Base-by-base conservation (phyloP, 305 asterid species). In the Fraxinus platypoda region DNA sequence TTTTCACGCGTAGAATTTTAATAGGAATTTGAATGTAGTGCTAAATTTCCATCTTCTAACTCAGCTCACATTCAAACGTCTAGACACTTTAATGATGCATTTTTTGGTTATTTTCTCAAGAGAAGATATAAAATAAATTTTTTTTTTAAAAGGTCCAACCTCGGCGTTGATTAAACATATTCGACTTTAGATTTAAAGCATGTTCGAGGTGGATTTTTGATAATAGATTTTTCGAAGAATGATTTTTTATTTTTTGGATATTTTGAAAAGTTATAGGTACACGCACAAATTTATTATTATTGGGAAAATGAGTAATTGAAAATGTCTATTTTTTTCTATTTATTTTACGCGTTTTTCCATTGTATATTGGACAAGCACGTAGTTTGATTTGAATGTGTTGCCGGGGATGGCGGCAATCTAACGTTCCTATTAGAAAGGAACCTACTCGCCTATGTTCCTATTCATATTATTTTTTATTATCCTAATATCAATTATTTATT, bases 381-480 rank as follows among this genome's bases (percentile, higher is more conserved):
- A 12, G 19, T 13, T 46, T 46, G 54, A 46, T 13, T 46, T 46
- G 54, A 46, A 46, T 46, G 17, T 46, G n/a, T 12, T 2, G 2
- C 15, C 54, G n/a, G n/a, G 6, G 54, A 46, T 3, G 5, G 6
- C 17, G 54, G 54, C 1, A 46, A 12, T 46, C 54, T 46, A 13
- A 46, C 54, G n/a, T 1, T 46, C 0, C 54, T 13, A 83, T 46
- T 73, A 68, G 84, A 83, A 76, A 80, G 31, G 43, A 37, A 37
- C 43, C 43, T 78, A 64, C 78, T 78, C 31, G 75, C 64, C 5
- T 33, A 33, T 33, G 37, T 33, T 5, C 37, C 37, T 4, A 33
- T 33, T 33, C 43, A 37, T 37, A 34, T 34, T 4, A 37, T 8
- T 7, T 43, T 12, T 12, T 2, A 46, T 46, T 46, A 13, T 12